Evolutionary conservation across 495 filamentous ascomycete species (phyloP).

Genomic region (Podospora appendiculata): DNA sequence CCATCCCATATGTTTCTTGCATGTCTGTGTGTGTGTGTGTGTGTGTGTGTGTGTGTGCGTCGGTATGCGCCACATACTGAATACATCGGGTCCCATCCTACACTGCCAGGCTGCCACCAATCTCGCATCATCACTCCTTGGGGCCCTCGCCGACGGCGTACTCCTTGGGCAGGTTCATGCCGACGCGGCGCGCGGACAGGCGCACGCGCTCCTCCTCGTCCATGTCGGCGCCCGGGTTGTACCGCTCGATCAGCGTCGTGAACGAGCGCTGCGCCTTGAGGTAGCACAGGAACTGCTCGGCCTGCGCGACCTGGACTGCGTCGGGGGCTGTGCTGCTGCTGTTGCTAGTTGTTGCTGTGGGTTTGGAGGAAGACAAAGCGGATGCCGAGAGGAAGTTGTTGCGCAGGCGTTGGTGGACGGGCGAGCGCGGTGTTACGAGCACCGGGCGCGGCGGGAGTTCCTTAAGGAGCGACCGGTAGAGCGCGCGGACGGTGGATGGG

Average conservation of each 20-base stretch:
- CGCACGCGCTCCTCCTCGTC: conserved; percentile 77
- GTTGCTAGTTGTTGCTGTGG: neutral
- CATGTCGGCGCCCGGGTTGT: conserved; percentile 84
- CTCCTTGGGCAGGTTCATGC: conserved; percentile 72
- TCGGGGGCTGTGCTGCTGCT: conserved; percentile 5
- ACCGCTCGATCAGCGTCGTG: conserved; percentile 70
- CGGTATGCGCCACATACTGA: too few relatives aligned
- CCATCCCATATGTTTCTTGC: too few relatives aligned
- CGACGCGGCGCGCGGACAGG: conserved; percentile 78
- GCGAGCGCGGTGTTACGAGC: conserved; percentile 43
- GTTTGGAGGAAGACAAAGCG: neutral
- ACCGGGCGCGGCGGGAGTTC: conserved; percentile 71
- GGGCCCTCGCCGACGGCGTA: conserved; percentile 15
- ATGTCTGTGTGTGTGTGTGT: too few relatives aligned
- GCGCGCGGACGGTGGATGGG: conserved; percentile 51
- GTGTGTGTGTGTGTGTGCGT: too few relatives aligned
- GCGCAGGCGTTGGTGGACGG: conserved; percentile 54
- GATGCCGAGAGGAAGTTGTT: conserved; percentile 31
- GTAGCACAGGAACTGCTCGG: conserved; percentile 72
- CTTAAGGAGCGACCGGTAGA: conserved; percentile 86
- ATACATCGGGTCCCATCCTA: too few relatives aligned
- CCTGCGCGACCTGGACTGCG: conserved; percentile 42
- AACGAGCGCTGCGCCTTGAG: conserved; percentile 77
- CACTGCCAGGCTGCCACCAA: too few relatives aligned
- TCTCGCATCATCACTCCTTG: neutral